Percentiles rank a stretch among this genome's conserved stretches.
phyloP scores from a whole-genome alignment of 345 rosid species.

The Salix dunnii region DNA sequence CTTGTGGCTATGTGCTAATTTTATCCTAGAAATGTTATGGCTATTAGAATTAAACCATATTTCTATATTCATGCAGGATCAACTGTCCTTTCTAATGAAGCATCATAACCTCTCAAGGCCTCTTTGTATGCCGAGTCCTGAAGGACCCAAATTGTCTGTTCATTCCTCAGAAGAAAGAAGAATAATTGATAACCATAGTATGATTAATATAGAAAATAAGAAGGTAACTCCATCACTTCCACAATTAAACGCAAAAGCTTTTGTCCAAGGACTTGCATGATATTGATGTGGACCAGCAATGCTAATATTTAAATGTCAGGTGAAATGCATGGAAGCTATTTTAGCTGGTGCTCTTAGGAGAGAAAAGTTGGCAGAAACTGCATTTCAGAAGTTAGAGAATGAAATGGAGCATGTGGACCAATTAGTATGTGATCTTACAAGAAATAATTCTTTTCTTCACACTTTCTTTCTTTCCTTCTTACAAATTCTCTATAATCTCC shows the following conservation, averaged over 20 bases:
- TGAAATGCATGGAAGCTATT: slow-evolving; percentile 35
- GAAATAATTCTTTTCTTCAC: slow-evolving; percentile 1
- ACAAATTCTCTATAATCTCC: not conserved
- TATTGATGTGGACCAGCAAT: slow-evolving; percentile 4
- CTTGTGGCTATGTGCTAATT: not conserved
- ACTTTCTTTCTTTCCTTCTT: not conserved
- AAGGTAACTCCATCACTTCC: slow-evolving; percentile 38
- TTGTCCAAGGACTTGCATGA: slow-evolving; percentile 4
- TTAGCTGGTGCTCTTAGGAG: slow-evolving; percentile 62
- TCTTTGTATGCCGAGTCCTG: slow-evolving; percentile 32
- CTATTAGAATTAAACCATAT: slow-evolving; percentile 15
- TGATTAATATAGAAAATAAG: slow-evolving; percentile 28
- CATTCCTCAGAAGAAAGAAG: slow-evolving; percentile 32
- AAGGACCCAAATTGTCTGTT: slow-evolving; percentile 31
- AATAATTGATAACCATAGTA: slow-evolving; percentile 23
- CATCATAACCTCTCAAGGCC: slow-evolving; percentile 43
- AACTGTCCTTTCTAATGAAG: slow-evolving; percentile 58
- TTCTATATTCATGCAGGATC: slow-evolving; percentile 49
- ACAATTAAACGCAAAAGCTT: slow-evolving; percentile 7
- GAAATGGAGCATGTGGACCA: slow-evolving; percentile 55
- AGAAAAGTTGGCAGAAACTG: slow-evolving; percentile 58
- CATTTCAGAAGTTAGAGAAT: slow-evolving; percentile 47
- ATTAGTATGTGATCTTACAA: slow-evolving; percentile 47
- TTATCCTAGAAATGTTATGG: slow-evolving; percentile 5
- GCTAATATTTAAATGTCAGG: slow-evolving; percentile 34